phyloP scores from a whole-genome alignment of 352 stramenopile species.

The Lagenidium sp. region DNA sequence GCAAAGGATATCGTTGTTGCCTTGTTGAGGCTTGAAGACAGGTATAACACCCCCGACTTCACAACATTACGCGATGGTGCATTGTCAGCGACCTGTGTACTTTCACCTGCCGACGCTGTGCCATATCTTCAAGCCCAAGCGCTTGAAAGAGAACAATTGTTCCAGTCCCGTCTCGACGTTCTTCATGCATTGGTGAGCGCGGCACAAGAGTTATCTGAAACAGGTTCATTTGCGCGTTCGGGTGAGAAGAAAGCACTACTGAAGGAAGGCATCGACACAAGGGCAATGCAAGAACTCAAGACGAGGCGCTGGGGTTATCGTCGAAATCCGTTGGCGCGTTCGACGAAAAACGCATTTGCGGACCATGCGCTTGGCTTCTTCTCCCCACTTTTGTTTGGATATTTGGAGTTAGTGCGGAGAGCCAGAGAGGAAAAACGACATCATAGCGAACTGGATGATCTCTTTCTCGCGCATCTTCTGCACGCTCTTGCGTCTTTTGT shows the following conservation, averaged over 20 bases:
- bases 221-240: conserved; percentile 21
- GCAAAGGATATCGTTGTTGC: conserved; percentile 38
- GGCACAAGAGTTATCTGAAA: conserved; percentile 55
- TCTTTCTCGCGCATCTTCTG: conserved; percentile 63
- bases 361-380: conserved; percentile 60
- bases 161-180: conserved; percentile 62
- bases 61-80: conserved; percentile 26
- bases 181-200: conserved; percentile 46
- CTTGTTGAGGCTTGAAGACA: conserved; percentile 63
- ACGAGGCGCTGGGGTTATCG: conserved; percentile 63
- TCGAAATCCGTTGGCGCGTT: conserved; percentile 26
- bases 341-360: conserved; percentile 58
- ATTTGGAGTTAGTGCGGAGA: conserved; percentile 41
- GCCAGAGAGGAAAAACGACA: conserved; percentile 8
- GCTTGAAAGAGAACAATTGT: conserved; percentile 60
- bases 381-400: conserved; percentile 65
- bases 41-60: conserved; percentile 59
- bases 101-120: conserved; percentile 30
- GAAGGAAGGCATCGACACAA: conserved; percentile 26
- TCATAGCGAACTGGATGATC: conserved; percentile 44
- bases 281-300: conserved; percentile 46
- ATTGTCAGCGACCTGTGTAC: conserved; percentile 33
- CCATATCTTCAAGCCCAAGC: conserved; percentile 55
- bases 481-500: conserved; percentile 60
- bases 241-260: conserved; percentile 34